Evolutionary conservation across 2,329 filamentous ascomycete genomes (phyloP).

Genomic region (Chalaropsis thielavioides): DNA sequence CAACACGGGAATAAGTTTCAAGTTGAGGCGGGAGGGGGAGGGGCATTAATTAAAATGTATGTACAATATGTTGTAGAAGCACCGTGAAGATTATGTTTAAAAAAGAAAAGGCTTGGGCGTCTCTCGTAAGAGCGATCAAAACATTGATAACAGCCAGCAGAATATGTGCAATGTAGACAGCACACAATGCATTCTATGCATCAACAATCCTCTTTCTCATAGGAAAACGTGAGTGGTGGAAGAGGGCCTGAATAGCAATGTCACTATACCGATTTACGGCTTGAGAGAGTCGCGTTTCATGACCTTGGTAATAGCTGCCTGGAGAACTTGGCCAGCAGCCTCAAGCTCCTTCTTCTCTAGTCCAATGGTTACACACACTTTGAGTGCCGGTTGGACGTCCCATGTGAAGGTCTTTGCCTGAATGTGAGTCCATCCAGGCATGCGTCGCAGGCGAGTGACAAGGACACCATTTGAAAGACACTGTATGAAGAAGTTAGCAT

Average conservation of each 20-base stretch:
- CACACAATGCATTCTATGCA: background rate
- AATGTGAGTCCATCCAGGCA: conserved; percentile 49
- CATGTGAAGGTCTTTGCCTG: conserved; percentile 55
- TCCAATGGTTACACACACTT: conserved; percentile 78
- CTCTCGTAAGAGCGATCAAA: too few species aligned
- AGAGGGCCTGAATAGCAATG: background rate
- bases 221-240: background rate
- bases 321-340: conserved; percentile 74
- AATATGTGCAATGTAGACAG: background rate
- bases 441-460: conserved; percentile 71
- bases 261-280: background rate
- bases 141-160: background rate
- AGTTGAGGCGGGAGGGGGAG: too few species aligned
- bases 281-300: conserved; percentile 41
- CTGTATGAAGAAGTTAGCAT: conserved; percentile 30
- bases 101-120: too few species aligned
- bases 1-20: too few species aligned
- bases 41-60: too few species aligned
- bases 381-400: conserved; percentile 65
- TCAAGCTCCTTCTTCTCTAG: conserved; percentile 90
- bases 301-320: conserved; percentile 88
- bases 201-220: background rate
- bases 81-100: too few species aligned
- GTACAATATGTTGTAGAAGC: too few species aligned
- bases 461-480: conserved; percentile 75